These are phyloP conservation scores for Galeopsis tetrahit DNA, from an alignment of 257 asterid genomes.

Conservation along the genomic window DNA sequence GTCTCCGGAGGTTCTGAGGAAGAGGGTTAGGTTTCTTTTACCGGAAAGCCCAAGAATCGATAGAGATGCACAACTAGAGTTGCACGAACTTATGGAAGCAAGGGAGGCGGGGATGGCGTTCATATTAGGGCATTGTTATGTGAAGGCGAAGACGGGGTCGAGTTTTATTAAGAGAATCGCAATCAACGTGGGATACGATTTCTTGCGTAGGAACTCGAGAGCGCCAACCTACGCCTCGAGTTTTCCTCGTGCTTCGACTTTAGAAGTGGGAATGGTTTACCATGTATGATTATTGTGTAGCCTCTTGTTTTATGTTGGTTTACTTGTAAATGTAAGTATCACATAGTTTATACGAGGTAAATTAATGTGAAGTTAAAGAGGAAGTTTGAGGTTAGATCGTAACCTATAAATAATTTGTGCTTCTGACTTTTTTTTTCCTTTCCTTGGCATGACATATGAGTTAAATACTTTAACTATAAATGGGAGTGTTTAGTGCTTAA, in stretches of 20 bases:
- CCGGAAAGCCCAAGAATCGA: constrained; percentile 69
- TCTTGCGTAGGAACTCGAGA: constrained; percentile 82
- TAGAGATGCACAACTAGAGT: constrained; percentile 47
- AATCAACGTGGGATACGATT: constrained; percentile 71
- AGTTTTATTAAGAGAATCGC: constrained; percentile 66
- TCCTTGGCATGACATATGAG: not conserved
- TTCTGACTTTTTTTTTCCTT: not conserved
- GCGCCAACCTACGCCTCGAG: constrained; percentile 77
- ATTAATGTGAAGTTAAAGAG: constrained; percentile 24
- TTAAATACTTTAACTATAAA: not conserved
- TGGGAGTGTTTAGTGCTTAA: not conserved
- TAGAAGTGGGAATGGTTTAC: constrained; percentile 95
- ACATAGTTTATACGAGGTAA: constrained; percentile 32
- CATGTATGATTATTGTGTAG: constrained; percentile 58
- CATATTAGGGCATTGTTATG: constrained; percentile 79
- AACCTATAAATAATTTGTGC: too few species aligned
- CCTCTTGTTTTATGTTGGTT: not conserved
- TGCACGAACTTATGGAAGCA: constrained; percentile 77
- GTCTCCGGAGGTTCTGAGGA: constrained; percentile 49
- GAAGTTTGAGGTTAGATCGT: not conserved
- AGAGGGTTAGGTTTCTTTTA: constrained; percentile 69
- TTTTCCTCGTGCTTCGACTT: constrained; percentile 84
- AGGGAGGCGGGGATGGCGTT: constrained; percentile 95
- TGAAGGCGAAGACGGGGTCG: constrained; percentile 81
- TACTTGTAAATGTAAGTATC: constrained; percentile 37